Evolutionary conservation across 2,329 filamentous ascomycete genomes (phyloP), one percentile per base, ranked within the genome.

Genomic region (Fusarium praegraminearum): DNA sequence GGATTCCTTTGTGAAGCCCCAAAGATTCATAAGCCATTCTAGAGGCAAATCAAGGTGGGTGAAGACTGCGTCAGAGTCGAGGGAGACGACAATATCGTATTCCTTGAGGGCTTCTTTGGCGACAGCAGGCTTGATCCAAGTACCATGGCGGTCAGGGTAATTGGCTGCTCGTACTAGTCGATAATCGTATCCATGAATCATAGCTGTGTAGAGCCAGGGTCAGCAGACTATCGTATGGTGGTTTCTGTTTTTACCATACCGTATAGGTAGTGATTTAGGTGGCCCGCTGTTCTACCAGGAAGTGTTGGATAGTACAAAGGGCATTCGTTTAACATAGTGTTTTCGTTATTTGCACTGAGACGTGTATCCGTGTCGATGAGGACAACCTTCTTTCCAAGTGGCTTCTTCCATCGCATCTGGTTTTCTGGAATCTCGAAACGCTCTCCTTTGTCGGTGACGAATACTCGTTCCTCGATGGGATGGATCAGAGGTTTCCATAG

Each of bases 151-250:
- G 53, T 81, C 79, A 3, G 73, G 67, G 54, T 82, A 81, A 33
- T 79, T 77, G 30, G 80, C 77, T 6, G 81, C 81, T 59, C 79
- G 80, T 32, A 84, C 79, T 55, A 84, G 80, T 35, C 83, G 82
- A 72, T 85, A 85, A 52, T 83, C 81, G 73, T 84, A 84, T 7
- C 83, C 83, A 70, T 85, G 83, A 49, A 85, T 83, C 71, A 76
- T 68, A 11, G 75, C 75, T 76, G 18, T 18, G 1, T 1, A 2
- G 1, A 5, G 20, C 1, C 0, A 20, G 13, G 18, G 7, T 59
- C 11, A 67, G 33, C 2, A 36, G 4, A 45, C 4, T 3, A 10
- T 15, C 2, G 26, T 1, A 22, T 2, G 2, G 11, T 11, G 2
- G 11, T 13, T 7, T 2, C 20, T 22, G 4, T 6, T 5, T 24